Base-by-base conservation (phyloP, 768 basidiomycete species). In the Podaxis pistillaris region DNA sequence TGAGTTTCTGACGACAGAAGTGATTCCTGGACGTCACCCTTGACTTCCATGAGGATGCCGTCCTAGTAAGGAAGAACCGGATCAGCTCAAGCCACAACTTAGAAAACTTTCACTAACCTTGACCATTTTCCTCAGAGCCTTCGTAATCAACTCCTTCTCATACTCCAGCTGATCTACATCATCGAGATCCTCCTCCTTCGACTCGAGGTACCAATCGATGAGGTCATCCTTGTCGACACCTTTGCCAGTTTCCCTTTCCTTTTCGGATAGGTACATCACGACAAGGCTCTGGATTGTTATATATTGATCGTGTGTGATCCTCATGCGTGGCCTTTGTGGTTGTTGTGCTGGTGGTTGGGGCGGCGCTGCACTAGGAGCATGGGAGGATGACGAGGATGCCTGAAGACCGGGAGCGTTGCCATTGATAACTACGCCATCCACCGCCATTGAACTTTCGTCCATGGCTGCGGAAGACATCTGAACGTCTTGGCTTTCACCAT, bases 281-380 rank as follows among this genome's bases (percentile, higher is more conserved):
- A 97, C 86, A 67, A 98, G 80, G 69, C 88, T 91, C 78, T 94
- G 94, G 67, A 98, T 82, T 47, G 87, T 84, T 76, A 94, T 87
- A 75, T 94, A 99, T 73, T 92, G 88, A 82, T 98, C 96, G 74
- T 98, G 94, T 3, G 96, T 93, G 76, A 99, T 98, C 65, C 91
- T 80, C 87, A 96, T 89, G 68, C 93, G 87, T 30, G 41, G 52
- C 72, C 82, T 79, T 75, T 84, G 92, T 51, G 86, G 79, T 28
- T 79, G 78, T 55, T 71, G 68, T 19, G 49, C 46, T 4, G 65
- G 67, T 8, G 66, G 67, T 55, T 64, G 64, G 4, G 53, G 74
- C 24, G 79, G 76, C n/a, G 72, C 74, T 37, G 73, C 69, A 50
- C 77, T 77, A 28, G 69, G 74, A 7, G 74, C 74, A 58, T 73